Evolutionary conservation across 495 filamentous ascomycete genomes (phyloP).

Genomic region (Aspergillus coremiiformis): DNA sequence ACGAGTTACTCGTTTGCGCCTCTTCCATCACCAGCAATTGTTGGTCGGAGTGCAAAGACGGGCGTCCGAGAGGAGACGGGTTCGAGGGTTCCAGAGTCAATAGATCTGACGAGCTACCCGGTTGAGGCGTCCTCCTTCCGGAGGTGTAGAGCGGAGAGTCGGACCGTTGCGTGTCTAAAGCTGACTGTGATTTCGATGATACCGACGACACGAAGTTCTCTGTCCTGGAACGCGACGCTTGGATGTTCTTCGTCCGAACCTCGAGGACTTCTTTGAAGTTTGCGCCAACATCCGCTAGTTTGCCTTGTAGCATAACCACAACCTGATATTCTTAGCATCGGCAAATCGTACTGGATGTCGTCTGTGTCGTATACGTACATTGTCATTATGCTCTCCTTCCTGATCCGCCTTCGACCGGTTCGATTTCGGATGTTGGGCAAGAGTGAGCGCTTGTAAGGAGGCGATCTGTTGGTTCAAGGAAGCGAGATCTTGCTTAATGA

Average conservation of each 20-base stretch:
- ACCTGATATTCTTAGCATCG: constrained; percentile 41
- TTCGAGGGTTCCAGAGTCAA: constrained; percentile 75
- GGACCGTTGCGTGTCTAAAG: constrained; percentile 48
- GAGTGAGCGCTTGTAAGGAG: constrained; percentile 63
- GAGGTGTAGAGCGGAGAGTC: constrained; percentile 86
- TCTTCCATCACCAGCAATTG: constrained; percentile 95
- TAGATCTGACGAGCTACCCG: constrained; percentile 58
- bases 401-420: constrained; percentile 54
- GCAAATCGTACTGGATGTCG: background rate
- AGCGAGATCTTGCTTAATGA: constrained; percentile 96
- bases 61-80: constrained; percentile 43
- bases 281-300: constrained; percentile 84
- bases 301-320: constrained; percentile 85
- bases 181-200: constrained; percentile 66
- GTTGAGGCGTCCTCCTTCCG: constrained; percentile 54
- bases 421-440: constrained; percentile 62
- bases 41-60: constrained; percentile 62
- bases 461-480: constrained; percentile 83
- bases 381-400: constrained; percentile 95
- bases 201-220: constrained; percentile 95
- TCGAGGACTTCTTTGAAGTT: constrained; percentile 98
- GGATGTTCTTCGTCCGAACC: constrained; percentile 96
- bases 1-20: constrained; percentile 73
- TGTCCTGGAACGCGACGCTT: constrained; percentile 82
- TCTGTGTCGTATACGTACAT: constrained; percentile 41